Percentiles rank a stretch among this genome's conserved stretches.
These are phyloP conservation scores for Capsicum chinense DNA, from an alignment of 257 asterid species.

Conservation along the genomic window DNA sequence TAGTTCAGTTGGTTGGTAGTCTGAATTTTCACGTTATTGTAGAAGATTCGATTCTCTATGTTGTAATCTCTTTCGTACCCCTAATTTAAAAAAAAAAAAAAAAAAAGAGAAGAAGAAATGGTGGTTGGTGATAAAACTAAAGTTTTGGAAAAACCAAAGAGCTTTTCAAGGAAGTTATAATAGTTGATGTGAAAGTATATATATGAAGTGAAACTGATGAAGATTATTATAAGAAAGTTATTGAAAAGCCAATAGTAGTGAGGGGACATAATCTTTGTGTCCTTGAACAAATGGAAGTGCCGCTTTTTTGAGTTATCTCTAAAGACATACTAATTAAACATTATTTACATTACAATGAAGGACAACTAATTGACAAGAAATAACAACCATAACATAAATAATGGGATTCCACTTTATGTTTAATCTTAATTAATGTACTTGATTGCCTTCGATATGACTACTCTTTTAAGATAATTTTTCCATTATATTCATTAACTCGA, in stretches of 20 bases:
- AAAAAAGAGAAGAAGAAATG: neutral
- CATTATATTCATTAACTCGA: neutral
- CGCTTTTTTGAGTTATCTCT: conserved; percentile 43
- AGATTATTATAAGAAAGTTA: conserved; percentile 8
- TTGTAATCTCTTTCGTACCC: too few relatives aligned
- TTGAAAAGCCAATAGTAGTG: conserved; percentile 18
- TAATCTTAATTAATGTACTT: conserved; percentile 37
- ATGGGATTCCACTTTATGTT: conserved; percentile 43
- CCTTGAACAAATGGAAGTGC: conserved; percentile 50
- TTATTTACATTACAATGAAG: conserved; percentile 34
- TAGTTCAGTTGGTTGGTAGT: neutral
- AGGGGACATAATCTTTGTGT: conserved; percentile 62
- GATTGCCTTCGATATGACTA: conserved; percentile 33
- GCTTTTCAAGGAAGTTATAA: conserved; percentile 24
- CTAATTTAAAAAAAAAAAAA: too few relatives aligned
- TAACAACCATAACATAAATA: conserved; percentile 46
- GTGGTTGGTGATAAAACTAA: conserved; percentile 9
- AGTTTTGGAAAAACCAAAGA: neutral
- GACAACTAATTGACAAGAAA: conserved; percentile 65
- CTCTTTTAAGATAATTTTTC: neutral
- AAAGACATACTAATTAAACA: conserved; percentile 41
- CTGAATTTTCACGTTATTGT: fast-evolving
- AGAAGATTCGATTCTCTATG: too few relatives aligned
- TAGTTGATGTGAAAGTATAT: conserved; percentile 21
- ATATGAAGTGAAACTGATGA: conserved; percentile 2